Conservation (phyloP, 2,329 filamentous ascomycete genomes). For the Colletotrichum incanum region DNA sequence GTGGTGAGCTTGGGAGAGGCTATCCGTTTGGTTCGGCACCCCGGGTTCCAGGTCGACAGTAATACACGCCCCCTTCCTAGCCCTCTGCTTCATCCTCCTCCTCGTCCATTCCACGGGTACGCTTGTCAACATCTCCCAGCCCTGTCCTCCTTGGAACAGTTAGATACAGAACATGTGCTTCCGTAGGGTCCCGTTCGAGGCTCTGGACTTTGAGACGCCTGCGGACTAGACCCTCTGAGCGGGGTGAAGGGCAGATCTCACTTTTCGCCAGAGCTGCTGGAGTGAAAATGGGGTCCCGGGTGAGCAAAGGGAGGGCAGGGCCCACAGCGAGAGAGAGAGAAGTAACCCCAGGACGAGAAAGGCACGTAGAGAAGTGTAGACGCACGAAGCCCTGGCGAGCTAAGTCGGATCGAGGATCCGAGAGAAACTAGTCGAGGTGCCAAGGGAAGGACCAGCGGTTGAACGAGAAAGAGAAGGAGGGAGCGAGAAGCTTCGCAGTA, state of each 20-base stretch:
- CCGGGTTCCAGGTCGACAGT: slow-evolving; percentile 33
- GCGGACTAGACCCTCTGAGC: slow-evolving; percentile 17
- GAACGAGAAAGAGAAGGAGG: slow-evolving; percentile 15
- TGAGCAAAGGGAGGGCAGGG: slow-evolving; percentile 41
- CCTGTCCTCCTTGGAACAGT: slow-evolving; percentile 33
- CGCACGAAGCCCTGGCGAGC: slow-evolving; percentile 37
- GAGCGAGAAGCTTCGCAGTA: slow-evolving; percentile 1
- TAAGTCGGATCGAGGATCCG: slow-evolving; percentile 40
- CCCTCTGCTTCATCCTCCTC: slow-evolving; percentile 32
- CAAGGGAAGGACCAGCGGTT: slow-evolving; percentile 19
- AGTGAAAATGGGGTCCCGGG: slow-evolving; percentile 22
- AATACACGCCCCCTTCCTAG: slow-evolving; percentile 36
- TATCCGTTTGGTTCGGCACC: slow-evolving; percentile 14
- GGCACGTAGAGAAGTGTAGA: slow-evolving; percentile 29
- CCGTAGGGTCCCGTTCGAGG: slow-evolving; percentile 13
- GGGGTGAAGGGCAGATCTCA: slow-evolving; percentile 25
- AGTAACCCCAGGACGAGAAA: slow-evolving; percentile 28
- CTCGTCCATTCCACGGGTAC: slow-evolving; percentile 34
- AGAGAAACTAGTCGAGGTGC: slow-evolving; percentile 22
- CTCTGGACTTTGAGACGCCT: slow-evolving; percentile 1
- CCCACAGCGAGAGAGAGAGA: slow-evolving; percentile 18
- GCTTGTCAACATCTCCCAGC: slow-evolving; percentile 17
- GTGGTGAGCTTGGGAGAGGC: background rate
- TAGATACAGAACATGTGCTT: slow-evolving; percentile 22
- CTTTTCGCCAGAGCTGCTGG: slow-evolving; percentile 18